Base-by-base conservation (phyloP, 345 rosid genomes). In the Hirschfeldia incana region DNA sequence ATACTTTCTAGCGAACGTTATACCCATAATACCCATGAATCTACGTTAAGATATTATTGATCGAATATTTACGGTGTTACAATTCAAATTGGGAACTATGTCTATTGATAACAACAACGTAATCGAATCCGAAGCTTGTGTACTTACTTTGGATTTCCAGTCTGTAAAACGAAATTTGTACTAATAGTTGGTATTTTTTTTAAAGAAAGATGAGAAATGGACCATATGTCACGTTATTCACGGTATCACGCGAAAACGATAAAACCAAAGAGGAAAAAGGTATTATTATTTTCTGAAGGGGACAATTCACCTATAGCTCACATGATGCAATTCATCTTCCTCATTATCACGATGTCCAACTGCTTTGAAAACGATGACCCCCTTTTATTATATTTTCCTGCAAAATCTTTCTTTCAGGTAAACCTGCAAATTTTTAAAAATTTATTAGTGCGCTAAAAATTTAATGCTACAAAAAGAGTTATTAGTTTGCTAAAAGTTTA, bases 241-340 rank as follows among this genome's bases (percentile, higher is more conserved):
- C 42, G 37, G 32, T 57, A 58, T 78, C 72, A 72, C 72, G 78
- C 74, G 69, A 49, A 61, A 73, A 73, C 46, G 78, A 79, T 67
- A 79, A 72, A 17, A 67, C 65, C 64, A 74, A 61, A 42, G 29
- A 69, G 57, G 32, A n/a, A 67, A 64, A 66, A 66, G 9, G 36
- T 28, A 17, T 17, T 15, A 53, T 21, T 28, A 60, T 60, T 12
- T n/a, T 59, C 6, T 74, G 74, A 80, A 6, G 51, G 17, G 26
- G 79, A 74, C 83, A 30, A 80, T 53, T 69, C 76, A 80, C 61
- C 76, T 55, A 75, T 55, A 80, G n/a, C 46, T 80, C 75, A 74
- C 79, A 80, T 74, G 57, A 51, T n/a, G 79, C 67, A 30, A 37
- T 74, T 53, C 72, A 80, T 62, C 51, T 74, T 39, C 71, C 71